Evolutionary conservation across 768 basidiomycete species (phyloP).

Genomic region (Naganishia vaughanmartiniae): DNA sequence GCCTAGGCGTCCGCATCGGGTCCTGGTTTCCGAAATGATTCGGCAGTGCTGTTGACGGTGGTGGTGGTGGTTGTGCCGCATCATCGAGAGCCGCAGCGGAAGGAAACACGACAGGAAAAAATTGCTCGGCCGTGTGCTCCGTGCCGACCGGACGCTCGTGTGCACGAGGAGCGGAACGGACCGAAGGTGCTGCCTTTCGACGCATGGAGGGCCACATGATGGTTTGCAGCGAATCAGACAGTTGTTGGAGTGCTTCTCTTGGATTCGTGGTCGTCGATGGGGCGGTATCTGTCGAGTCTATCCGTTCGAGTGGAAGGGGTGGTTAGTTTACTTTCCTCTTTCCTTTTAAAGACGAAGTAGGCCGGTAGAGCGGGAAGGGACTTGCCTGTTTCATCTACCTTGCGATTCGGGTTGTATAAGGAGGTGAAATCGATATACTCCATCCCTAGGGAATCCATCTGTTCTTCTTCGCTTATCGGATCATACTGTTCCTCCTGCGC

Average conservation of each 20-base stretch:
- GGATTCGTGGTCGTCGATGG: neutral
- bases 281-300: neutral
- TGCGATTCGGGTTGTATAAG: neutral
- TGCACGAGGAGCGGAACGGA: too few species aligned
- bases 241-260: slow-evolving; percentile 15
- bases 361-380: neutral
- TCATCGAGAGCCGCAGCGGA: too few species aligned
- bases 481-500: neutral
- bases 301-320: too few species aligned
- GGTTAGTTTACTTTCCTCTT: neutral
- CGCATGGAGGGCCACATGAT: slow-evolving; percentile 46
- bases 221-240: slow-evolving; percentile 44
- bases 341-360: neutral
- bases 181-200: slow-evolving; percentile 33
- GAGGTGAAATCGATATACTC: slow-evolving; percentile 1
- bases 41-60: too few species aligned
- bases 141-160: too few species aligned
- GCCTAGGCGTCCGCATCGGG: too few species aligned
- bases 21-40: too few species aligned
- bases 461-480: neutral
- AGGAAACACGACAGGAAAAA: too few species aligned
- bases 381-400: neutral
- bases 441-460: neutral
- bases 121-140: neutral
- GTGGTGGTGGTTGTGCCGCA: too few species aligned